Evolutionary conservation across 768 basidiomycete species (phyloP).

Genomic region (Hygrophoropsis aurantiaca): DNA sequence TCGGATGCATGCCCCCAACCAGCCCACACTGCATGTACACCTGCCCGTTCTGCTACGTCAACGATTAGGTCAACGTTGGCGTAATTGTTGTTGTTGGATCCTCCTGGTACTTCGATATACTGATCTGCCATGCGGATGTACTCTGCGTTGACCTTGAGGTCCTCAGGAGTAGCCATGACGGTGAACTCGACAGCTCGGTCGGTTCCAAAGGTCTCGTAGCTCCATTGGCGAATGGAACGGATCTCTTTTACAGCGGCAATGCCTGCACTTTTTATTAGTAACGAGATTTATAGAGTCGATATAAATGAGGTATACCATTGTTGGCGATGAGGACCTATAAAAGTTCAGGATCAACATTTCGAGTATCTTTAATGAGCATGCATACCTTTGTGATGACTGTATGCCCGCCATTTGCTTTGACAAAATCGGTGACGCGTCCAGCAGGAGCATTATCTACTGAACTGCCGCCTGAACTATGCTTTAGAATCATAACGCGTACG

Average conservation of each 20-base stretch:
- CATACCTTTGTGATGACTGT: conserved; percentile 97
- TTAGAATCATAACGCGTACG: conserved; percentile 12
- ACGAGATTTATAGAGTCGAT: conserved; percentile 4
- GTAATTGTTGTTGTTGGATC: conserved; percentile 99
- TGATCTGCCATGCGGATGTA: conserved; percentile 99
- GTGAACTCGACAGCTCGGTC: conserved; percentile 98
- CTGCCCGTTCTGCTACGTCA: conserved; percentile 94
- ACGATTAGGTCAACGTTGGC: conserved; percentile 99
- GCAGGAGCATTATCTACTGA: conserved; percentile 81
- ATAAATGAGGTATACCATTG: conserved; percentile 61
- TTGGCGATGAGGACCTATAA: conserved; percentile 94
- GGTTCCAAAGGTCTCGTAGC: conserved; percentile 97
- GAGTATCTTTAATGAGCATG: conserved; percentile 3
- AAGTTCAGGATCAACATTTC: conserved; percentile 10
- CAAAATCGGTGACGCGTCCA: conserved; percentile 85
- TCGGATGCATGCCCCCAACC: conserved; percentile 99
- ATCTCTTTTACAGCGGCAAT: conserved; percentile 99
- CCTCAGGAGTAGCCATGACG: conserved; percentile 99
- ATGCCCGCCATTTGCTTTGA: conserved; percentile 88
- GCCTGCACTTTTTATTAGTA: conserved; percentile 49
- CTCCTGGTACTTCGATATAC: conserved; percentile 98
- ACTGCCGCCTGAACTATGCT: conserved; percentile 75
- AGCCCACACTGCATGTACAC: conserved; percentile 99
- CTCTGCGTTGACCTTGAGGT: conserved; percentile 97
- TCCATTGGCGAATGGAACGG: conserved; percentile 98